A percentile compares a stretch with the other conserved stretches of the same genome.
Evolutionary conservation across 176 grass and related monocot species (phyloP).

Genomic region (Thinopyrum elongatum): DNA sequence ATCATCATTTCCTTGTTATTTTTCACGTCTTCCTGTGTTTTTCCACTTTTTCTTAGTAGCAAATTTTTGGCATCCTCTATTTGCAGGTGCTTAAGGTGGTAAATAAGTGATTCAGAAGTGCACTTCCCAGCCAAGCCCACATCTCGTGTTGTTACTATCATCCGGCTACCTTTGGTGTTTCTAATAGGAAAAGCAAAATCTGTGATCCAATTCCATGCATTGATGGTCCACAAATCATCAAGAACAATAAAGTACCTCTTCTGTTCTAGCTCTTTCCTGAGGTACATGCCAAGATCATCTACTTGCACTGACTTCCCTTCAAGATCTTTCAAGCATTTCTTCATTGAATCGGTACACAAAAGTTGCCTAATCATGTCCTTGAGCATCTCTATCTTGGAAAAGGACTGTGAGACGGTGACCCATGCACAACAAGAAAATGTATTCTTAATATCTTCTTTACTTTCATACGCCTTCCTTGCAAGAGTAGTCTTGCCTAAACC

Average conservation of each 20-base stretch:
- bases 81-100: not conserved
- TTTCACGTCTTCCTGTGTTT: not conserved
- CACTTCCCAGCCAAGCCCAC: not conserved
- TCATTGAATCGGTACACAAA: no score
- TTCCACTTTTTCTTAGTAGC: not conserved
- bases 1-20: not conserved
- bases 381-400: no score
- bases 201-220: not conserved
- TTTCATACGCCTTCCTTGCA: no score
- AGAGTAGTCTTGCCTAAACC: no score
- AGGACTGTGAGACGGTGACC: no score
- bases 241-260: not conserved
- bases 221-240: slow-evolving; percentile 25
- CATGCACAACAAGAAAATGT: no score
- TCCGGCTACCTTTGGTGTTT: not conserved
- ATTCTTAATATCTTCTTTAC: no score
- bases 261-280: no score
- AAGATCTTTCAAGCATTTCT: no score
- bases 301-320: no score
- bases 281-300: fast-evolving
- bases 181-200: not conserved
- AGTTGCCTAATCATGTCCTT: no score
- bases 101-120: not conserved
- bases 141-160: not conserved
- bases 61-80: not conserved